Evolutionary conservation across 441 rosid species (phyloP).

Genomic region (Erysimum cheiri): DNA sequence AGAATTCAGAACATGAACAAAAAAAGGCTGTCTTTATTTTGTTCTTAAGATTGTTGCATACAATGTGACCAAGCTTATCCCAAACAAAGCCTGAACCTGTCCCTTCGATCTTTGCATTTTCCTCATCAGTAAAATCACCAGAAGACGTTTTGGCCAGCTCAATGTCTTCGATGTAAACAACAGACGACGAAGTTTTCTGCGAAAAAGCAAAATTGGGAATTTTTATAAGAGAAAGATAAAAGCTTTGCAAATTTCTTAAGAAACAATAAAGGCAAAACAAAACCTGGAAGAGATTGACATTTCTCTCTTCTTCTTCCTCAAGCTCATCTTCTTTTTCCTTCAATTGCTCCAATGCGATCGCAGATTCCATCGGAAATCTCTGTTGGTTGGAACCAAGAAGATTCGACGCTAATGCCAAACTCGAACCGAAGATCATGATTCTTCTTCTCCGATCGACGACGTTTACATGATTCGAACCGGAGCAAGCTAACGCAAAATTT

Average conservation of each 20-base stretch:
- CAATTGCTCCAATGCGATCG: constrained; percentile 49
- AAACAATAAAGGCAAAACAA: constrained; percentile 39
- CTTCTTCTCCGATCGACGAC: constrained; percentile 45
- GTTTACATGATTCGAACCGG: constrained; percentile 23
- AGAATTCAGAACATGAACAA: background rate
- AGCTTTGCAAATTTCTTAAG: background rate
- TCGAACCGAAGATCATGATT: constrained; percentile 55
- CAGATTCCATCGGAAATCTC: constrained; percentile 40
- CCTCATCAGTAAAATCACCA: constrained; percentile 47
- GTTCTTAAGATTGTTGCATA: constrained; percentile 41
- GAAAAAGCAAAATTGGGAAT: background rate
- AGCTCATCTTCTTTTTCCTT: constrained; percentile 54
- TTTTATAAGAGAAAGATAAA: background rate
- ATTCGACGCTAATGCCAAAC: constrained; percentile 43
- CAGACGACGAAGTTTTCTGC: constrained; percentile 77
- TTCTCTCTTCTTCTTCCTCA: constrained; percentile 74
- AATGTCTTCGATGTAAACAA: constrained; percentile 77
- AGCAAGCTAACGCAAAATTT: constrained; percentile 27
- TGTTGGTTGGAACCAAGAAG: constrained; percentile 44
- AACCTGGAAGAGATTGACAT: constrained; percentile 83
- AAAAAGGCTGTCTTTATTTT: no score
- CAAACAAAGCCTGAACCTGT: constrained; percentile 94
- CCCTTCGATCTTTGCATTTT: constrained; percentile 77
- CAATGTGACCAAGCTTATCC: constrained; percentile 96
- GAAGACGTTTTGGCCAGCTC: constrained; percentile 60